Evolutionary conservation across 2,329 filamentous ascomycete species (phyloP), one percentile per base, ranked within the genome.

Genomic region (Pseudocercospora fijiensis): DNA sequence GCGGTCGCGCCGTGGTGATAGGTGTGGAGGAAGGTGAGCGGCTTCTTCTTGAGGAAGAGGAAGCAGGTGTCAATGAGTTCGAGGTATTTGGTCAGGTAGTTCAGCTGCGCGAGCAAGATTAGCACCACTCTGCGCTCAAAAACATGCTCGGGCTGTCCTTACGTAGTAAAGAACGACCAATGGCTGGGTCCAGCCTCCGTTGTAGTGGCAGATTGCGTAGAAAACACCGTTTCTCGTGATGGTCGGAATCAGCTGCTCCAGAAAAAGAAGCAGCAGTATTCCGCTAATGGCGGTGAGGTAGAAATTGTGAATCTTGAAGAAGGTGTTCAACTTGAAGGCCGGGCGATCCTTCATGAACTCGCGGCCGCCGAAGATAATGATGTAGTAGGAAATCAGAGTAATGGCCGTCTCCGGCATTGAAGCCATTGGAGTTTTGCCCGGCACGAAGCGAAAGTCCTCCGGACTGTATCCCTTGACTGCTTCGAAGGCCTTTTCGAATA

Each of bases 1-100:
- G 94, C 94, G 63, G 94, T 98, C 61, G 94, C 94, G 76, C 94
- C 94, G 79, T 98, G 94, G 85, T 98, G 94, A 82, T 98, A 98
- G 82, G 92, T 96, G 86, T 98, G 94, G 72, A 98, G 90, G 88
- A 98, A 98, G 75, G 95, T 97, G 78, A 97, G 82, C 60, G 94
- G 94, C 89, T 98, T 98, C 89, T 98, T 98, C 89, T 98, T 98
- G 78, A 98, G 87, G 83, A 97, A 95, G 62, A 98, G 84, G 85
- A 98, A 98, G 77, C 94, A 88, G 65, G 94, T 98, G 80, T 98
- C 94, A 72, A 98, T 83, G 70, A 98, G 85, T 81, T 98, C 94
- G 71, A 97, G 86, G 80, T 96, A 98, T 81, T 98, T 98, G 81
- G 93, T 98, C 61, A 97, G 86, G 83, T 98, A 98, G 84, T 96